Evolutionary conservation across 2,329 filamentous ascomycete species (phyloP), one percentile per base, ranked within the genome.

Genomic region (Bipolaris oryzae): DNA sequence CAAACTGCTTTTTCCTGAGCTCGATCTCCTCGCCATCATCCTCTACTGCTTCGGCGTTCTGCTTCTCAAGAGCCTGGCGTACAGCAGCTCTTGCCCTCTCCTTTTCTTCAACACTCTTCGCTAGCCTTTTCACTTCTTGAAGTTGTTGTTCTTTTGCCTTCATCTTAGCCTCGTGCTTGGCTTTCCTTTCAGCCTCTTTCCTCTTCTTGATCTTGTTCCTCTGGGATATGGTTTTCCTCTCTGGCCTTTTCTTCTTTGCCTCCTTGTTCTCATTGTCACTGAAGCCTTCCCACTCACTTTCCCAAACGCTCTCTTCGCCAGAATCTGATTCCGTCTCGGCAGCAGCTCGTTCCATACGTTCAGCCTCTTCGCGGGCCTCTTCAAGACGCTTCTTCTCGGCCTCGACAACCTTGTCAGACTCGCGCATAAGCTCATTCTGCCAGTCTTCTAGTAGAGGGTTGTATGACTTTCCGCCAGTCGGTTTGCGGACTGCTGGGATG

Each of bases 251-350:
- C 59, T 85, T 85, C 69, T 85, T 87, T 50, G 87, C 78, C 71
- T 84, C 80, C 60, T 91, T 89, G 15, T 74, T 73, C 21, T 78
- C 78, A 13, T 69, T 69, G 23, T 76, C 78, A 57, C 78, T 81
- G 57, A 82, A 79, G 9, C 84, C 85, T 53, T 91, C 85, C 73
- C 84, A 85, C 65, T 87, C 92, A 73, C 91, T 96, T 79, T 96
- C 94, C 92, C 92, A 97, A 13, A 91, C 92, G 44, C 90, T 95
- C 72, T 96, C 93, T 68, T 96, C 92, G 67, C 95, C 92, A 87
- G 85, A 60, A 69, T 91, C 87, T 0, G 87, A 88, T 2, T 89
- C 88, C 65, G 90, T 90, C 16, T 89, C 87, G 9, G 89, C 93
- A 39, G 85, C 86, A 0, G 88, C 85, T 16, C 89, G 85, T 68